Evolutionary conservation across 2,329 filamentous ascomycete species (phyloP).

Genomic region (Penicillium sp.): DNA sequence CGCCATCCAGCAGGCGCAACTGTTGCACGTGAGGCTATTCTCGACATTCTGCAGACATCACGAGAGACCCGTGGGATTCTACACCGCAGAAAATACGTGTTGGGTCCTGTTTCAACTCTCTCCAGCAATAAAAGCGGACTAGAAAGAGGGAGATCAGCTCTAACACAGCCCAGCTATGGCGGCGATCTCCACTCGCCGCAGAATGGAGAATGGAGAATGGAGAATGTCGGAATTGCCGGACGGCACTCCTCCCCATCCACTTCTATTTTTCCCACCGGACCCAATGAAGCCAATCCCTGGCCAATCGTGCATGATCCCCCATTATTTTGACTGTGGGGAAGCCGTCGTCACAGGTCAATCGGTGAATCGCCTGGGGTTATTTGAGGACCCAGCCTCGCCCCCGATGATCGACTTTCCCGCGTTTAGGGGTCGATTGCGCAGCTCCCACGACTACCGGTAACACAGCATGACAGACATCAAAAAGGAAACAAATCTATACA

Average conservation of each 20-base stretch:
- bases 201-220: too few relatives aligned
- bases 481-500: background rate
- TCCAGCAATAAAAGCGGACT: too few relatives aligned
- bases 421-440: background rate
- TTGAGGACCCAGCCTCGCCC: background rate
- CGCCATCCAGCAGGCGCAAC: too few relatives aligned
- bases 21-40: too few relatives aligned
- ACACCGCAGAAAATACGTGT: too few relatives aligned
- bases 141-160: too few relatives aligned
- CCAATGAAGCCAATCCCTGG: background rate
- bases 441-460: background rate
- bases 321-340: slow-evolving; percentile 10
- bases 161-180: background rate
- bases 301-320: background rate
- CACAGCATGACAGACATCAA: slow-evolving; percentile 10
- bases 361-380: background rate
- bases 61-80: too few relatives aligned
- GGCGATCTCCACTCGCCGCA: background rate
- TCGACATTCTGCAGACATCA: too few relatives aligned
- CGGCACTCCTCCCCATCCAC: background rate
- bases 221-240: slow-evolving; percentile 8
- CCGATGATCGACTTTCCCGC: background rate
- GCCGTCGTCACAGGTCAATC: background rate
- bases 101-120: too few relatives aligned
- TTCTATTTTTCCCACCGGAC: background rate